These are phyloP conservation scores for Fusarium sp. DNA, from an alignment of 2,329 filamentous ascomycete species.

Conservation along the genomic window DNA sequence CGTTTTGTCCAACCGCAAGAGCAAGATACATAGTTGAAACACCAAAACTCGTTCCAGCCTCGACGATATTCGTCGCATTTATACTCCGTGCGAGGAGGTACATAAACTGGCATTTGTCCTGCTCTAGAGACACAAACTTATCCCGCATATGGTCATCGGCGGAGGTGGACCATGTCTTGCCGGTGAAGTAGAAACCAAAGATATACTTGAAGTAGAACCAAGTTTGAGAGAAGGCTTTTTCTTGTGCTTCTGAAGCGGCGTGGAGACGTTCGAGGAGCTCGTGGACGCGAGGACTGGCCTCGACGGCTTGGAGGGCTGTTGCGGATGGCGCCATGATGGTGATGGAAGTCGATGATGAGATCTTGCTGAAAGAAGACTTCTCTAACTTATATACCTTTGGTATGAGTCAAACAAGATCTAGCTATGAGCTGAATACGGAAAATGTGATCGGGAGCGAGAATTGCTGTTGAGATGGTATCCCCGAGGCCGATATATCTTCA, in stretches of 20 bases:
- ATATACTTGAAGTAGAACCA: slow-evolving; percentile 43
- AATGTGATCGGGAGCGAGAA: neutral
- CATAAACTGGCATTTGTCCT: slow-evolving; percentile 67
- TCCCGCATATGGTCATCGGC: slow-evolving; percentile 59
- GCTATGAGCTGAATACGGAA: neutral
- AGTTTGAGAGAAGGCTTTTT: slow-evolving; percentile 40
- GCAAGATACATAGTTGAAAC: slow-evolving; percentile 73
- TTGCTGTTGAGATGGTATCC: slow-evolving; percentile 16
- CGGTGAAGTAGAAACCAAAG: slow-evolving; percentile 40
- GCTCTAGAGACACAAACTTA: slow-evolving; percentile 70
- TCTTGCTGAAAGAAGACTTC: neutral
- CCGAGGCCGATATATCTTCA: slow-evolving; percentile 27
- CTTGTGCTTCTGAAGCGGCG: slow-evolving; percentile 41
- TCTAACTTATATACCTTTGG: slow-evolving; percentile 1
- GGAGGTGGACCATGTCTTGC: slow-evolving; percentile 32
- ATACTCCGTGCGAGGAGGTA: slow-evolving; percentile 64
- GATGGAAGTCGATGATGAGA: neutral
- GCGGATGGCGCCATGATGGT: slow-evolving; percentile 34
- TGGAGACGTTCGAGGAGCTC: slow-evolving; percentile 43
- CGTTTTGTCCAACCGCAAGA: slow-evolving; percentile 65
- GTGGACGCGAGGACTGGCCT: slow-evolving; percentile 43
- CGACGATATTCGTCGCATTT: slow-evolving; percentile 65
- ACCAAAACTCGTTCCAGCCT: slow-evolving; percentile 71
- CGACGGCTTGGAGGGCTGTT: slow-evolving; percentile 34
- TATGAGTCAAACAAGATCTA: neutral